These are phyloP conservation scores for Blastomyces parvus DNA, from an alignment of 2,329 filamentous ascomycete genomes.

Conservation along the genomic window DNA sequence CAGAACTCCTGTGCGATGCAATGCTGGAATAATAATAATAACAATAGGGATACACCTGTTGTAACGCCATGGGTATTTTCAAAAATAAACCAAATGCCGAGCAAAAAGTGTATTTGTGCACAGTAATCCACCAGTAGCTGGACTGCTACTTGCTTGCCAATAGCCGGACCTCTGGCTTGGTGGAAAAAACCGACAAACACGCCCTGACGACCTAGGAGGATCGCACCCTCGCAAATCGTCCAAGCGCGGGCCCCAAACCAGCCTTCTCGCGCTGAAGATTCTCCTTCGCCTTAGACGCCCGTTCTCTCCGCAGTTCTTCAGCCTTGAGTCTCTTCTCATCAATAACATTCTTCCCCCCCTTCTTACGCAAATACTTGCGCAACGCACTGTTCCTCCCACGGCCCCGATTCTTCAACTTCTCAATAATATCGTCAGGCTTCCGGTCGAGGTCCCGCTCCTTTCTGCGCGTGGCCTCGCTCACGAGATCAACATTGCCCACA, in stretches of 20 bases:
- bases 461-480: slow-evolving; percentile 65
- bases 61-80: slow-evolving; percentile 2
- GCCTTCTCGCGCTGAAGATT: slow-evolving; percentile 57
- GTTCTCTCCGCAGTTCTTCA: slow-evolving; percentile 65
- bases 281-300: slow-evolving; percentile 58
- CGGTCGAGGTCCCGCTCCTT: slow-evolving; percentile 72
- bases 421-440: slow-evolving; percentile 50
- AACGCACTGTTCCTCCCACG: slow-evolving; percentile 83
- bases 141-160: background rate
- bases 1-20: slow-evolving; percentile 5
- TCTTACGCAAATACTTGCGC: slow-evolving; percentile 83
- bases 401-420: slow-evolving; percentile 61
- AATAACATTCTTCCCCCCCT: slow-evolving; percentile 84
- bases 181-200: background rate
- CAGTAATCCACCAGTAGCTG: background rate
- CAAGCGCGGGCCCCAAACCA: slow-evolving; percentile 76
- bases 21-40: background rate
- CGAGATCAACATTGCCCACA: slow-evolving; percentile 75
- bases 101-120: background rate
- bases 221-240: slow-evolving; percentile 58
- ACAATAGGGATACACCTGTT: background rate
- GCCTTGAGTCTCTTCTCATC: slow-evolving; percentile 87
- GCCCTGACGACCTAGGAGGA: background rate
- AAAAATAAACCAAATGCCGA: slow-evolving; percentile 1
- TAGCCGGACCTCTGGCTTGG: background rate